Evolutionary conservation across 768 basidiomycete genomes (phyloP), one percentile per base, ranked within the genome.

Genomic region (Candolleomyces eurysporus): DNA sequence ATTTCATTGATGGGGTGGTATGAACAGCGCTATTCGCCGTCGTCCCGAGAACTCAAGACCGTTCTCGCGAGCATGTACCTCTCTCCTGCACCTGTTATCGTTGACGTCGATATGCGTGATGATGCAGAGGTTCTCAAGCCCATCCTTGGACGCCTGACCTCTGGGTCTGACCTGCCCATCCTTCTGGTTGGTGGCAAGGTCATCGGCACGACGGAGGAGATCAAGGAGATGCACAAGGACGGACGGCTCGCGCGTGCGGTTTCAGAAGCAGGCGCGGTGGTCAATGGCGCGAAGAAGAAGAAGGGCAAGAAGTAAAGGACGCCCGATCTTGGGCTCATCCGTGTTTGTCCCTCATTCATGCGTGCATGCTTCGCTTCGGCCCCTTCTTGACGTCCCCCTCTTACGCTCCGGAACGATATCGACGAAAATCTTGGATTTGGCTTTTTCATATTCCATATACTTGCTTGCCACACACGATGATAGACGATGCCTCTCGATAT

Each of bases 41-140:
- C 78, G 26, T 87, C 88, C 2, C 82, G 90, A 48, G 90, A 91
- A 65, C 70, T 90, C 31, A 91, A 90, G 66, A 65, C 76, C 13
- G 78, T 88, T 8, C 73, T 94, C 4, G 68, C 75, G 2, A 76
- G 73, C 9, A 75, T 90, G 72, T 74, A 85, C 65, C 79, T 93
- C 45, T 75, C 73, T 0, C 91, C 91, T 9, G 69, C 80, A 0
- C 86, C 90, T 0, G 82, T 85, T 16, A 78, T 91, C 53, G 82
- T 93, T 48, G 88, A 91, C 45, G 81, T 90, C 21, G 91, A 93
- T 68, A 72, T 84, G 56, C 85, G 91, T 62, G 87, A 86, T 62
- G 91, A 94, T 69, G 83, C 82, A 5, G 76, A 80, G 0, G 84
- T 91, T 26, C 76, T 94, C 22, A 70, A 72, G 4, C 85, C 89